phyloP scores from a whole-genome alignment of 2,329 filamentous ascomycete genomes.

The Cercospora sp. region DNA sequence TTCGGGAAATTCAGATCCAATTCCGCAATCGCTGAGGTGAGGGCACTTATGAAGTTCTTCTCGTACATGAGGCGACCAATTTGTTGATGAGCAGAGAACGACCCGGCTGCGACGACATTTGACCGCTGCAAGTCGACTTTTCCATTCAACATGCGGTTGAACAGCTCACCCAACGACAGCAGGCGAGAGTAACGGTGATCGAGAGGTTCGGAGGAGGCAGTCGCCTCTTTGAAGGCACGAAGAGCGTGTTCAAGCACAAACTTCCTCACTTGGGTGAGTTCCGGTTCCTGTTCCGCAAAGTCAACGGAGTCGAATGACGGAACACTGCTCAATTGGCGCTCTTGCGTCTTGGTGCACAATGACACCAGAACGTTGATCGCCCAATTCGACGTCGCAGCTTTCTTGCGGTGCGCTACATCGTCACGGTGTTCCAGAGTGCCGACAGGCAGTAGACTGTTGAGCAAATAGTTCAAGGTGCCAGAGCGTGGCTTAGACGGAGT shows the following conservation, averaged over 20 bases:
- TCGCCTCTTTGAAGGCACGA: slow-evolving; percentile 88
- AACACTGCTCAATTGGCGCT: slow-evolving; percentile 57
- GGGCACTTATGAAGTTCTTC: slow-evolving; percentile 86
- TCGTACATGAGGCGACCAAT: slow-evolving; percentile 96
- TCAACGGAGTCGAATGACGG: slow-evolving; percentile 28
- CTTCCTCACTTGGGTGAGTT: slow-evolving; percentile 86
- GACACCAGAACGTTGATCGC: slow-evolving; percentile 85
- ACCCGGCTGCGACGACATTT: slow-evolving; percentile 34
- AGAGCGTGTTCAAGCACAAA: slow-evolving; percentile 93
- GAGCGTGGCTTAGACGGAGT: slow-evolving; percentile 94
- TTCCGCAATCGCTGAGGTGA: slow-evolving; percentile 91
- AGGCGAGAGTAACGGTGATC: slow-evolving; percentile 86
- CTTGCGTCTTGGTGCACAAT: slow-evolving; percentile 82
- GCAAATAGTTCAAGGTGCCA: slow-evolving; percentile 87
- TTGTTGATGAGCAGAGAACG: slow-evolving; percentile 67
- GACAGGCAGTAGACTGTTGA: slow-evolving; percentile 73
- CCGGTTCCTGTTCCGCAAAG: slow-evolving; percentile 72
- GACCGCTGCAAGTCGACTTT: slow-evolving; percentile 59
- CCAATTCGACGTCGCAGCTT: slow-evolving; percentile 77
- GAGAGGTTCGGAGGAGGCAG: slow-evolving; percentile 72
- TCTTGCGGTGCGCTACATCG: slow-evolving; percentile 78
- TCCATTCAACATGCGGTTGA: slow-evolving; percentile 86
- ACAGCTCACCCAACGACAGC: slow-evolving; percentile 83
- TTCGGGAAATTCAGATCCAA: slow-evolving; percentile 93
- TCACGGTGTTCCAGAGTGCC: slow-evolving; percentile 70